Conservation (phyloP, 2,329 filamentous ascomycete genomes). For the Claviceps maximensis region DNA sequence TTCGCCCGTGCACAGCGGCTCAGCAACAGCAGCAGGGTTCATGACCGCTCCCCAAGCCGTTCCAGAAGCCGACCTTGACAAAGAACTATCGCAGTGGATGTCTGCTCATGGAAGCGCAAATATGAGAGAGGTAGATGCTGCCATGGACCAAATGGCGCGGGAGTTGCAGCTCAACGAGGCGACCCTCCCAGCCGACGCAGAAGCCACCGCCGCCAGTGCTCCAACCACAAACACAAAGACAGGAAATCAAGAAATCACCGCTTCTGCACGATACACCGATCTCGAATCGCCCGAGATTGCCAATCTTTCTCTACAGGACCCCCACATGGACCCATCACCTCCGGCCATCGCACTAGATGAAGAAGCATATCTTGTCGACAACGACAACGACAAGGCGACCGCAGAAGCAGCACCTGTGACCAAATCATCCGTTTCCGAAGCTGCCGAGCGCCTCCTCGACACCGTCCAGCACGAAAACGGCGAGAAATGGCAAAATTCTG, state of each 20-base stretch:
- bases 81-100: slow-evolving; percentile 30
- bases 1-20: slow-evolving; percentile 16
- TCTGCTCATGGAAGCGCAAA: slow-evolving; percentile 18
- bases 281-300: slow-evolving; percentile 20
- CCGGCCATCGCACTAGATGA: slow-evolving; percentile 8
- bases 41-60: slow-evolving; percentile 11
- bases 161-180: slow-evolving; percentile 26
- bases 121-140: slow-evolving; percentile 27
- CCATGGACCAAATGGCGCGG: slow-evolving; percentile 29
- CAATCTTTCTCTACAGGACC: slow-evolving; percentile 17
- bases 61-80: slow-evolving; percentile 23
- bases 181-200: slow-evolving; percentile 12
- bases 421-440: slow-evolving; percentile 27
- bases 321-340: not conserved
- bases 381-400: not conserved
- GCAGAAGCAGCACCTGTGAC: slow-evolving; percentile 7
- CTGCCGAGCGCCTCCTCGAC: slow-evolving; percentile 28
- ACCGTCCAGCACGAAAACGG: slow-evolving; percentile 30
- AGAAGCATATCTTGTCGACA: not conserved
- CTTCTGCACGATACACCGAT: slow-evolving; percentile 12
- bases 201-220: not conserved
- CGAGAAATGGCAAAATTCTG: slow-evolving; percentile 33
- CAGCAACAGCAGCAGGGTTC: slow-evolving; percentile 9
- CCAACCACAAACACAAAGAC: not conserved
- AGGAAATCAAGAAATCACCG: not conserved